phyloP scores from a whole-genome alignment of 768 basidiomycete genomes.

The Suillus luteus region DNA sequence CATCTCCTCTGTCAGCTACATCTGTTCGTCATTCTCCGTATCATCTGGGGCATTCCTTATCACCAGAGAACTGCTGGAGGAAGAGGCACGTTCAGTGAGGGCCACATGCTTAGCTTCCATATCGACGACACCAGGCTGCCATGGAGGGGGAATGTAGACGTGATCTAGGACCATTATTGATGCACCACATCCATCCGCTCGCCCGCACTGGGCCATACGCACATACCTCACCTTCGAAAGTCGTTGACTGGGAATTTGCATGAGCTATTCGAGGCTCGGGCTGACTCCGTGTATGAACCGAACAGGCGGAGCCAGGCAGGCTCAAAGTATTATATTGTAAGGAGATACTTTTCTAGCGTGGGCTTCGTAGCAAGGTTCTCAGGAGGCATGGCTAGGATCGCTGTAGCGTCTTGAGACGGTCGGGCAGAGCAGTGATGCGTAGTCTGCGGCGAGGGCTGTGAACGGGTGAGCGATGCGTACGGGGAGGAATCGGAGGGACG shows the following conservation, averaged over 20 bases:
- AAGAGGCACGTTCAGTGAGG: conserved; percentile 62
- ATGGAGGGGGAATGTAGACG: conserved; percentile 53
- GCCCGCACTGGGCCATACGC: not conserved
- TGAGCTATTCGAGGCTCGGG: conserved; percentile 83
- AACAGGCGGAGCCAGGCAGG: conserved; percentile 77
- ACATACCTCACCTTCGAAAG: not conserved
- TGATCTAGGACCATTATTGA: conserved; percentile 50
- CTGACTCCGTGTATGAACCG: conserved; percentile 75
- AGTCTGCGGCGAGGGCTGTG: conserved; percentile 90
- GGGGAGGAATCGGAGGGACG: conserved; percentile 82
- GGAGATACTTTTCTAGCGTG: conserved; percentile 77
- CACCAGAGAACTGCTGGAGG: conserved; percentile 79
- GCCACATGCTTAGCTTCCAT: conserved; percentile 48
- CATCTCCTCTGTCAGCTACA: conserved; percentile 99
- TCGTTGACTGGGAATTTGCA: conserved; percentile 59
- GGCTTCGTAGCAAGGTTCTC: conserved; percentile 60
- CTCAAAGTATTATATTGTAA: conserved; percentile 92
- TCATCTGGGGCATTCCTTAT: conserved; percentile 88
- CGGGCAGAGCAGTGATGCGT: conserved; percentile 86
- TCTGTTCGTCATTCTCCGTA: conserved; percentile 85
- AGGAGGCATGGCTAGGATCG: conserved; percentile 55
- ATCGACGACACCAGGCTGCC: conserved; percentile 55
- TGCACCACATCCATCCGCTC: not conserved
- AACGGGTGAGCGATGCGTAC: conserved; percentile 65
- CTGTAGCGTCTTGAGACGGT: conserved; percentile 73